A percentile compares a stretch with the other conserved stretches of the same genome.
phyloP scores from a whole-genome alignment of 495 filamentous ascomycete species.

The Hyaloscypha finlandica region DNA sequence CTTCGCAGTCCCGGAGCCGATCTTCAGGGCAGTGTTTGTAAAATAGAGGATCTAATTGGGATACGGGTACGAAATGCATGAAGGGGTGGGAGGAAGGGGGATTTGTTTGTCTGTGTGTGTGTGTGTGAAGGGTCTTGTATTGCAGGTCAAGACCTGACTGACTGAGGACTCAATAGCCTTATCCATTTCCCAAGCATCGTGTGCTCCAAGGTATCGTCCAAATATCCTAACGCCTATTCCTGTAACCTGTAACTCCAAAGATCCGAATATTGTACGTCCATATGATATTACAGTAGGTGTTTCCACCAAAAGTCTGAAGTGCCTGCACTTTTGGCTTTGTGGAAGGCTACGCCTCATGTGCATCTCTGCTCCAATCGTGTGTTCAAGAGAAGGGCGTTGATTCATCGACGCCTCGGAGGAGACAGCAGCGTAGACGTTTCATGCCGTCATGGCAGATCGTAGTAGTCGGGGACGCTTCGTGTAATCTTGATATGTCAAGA shows the following conservation, averaged over 20 bases:
- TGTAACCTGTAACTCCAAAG: not conserved
- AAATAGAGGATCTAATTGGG: not conserved
- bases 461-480: not conserved
- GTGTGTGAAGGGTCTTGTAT: not conserved
- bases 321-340: not conserved
- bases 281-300: not conserved
- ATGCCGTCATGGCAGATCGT: not conserved
- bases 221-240: not conserved
- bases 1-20: not conserved
- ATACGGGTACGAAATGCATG: not conserved
- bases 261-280: not conserved
- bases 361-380: not conserved
- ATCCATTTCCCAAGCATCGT: not conserved
- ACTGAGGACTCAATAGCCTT: too few relatives aligned
- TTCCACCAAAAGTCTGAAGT: not conserved
- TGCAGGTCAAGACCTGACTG: not conserved
- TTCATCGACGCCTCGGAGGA: not conserved
- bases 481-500: not conserved
- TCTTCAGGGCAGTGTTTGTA: not conserved
- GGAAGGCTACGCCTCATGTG: not conserved
- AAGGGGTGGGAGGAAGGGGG: not conserved
- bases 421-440: too few relatives aligned
- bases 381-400: not conserved
- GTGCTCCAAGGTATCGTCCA: not conserved
- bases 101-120: not conserved